Conservation (phyloP, 2,329 filamentous ascomycete species). For the Calonectria hawksworthii region DNA sequence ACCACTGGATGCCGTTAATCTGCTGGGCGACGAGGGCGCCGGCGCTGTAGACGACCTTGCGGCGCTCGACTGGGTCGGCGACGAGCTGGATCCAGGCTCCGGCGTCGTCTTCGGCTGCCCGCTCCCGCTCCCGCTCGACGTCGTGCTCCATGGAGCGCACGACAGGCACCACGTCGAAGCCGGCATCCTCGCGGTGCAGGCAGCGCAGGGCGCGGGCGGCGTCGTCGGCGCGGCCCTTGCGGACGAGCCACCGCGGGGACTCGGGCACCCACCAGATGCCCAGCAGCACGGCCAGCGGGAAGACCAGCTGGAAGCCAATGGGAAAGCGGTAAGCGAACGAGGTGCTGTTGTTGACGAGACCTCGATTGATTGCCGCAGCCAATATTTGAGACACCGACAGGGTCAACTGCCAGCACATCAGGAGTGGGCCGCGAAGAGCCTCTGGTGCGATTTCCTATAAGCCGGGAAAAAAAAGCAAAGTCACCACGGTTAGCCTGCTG, state of each 20-base stretch:
- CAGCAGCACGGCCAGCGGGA: constrained; percentile 39
- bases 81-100: constrained; percentile 57
- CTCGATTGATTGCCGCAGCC: constrained; percentile 51
- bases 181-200: constrained; percentile 57
- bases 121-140: constrained; percentile 53
- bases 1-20: constrained; percentile 64
- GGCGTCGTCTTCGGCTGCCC: constrained; percentile 40
- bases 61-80: constrained; percentile 59
- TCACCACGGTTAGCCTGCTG: background rate
- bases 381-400: constrained; percentile 54
- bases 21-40: constrained; percentile 62
- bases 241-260: constrained; percentile 50
- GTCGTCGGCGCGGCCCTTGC: constrained; percentile 56
- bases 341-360: constrained; percentile 45
- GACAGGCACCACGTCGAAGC: constrained; percentile 53
- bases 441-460: constrained; percentile 48
- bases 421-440: constrained; percentile 49
- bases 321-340: constrained; percentile 51
- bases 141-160: constrained; percentile 59
- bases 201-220: constrained; percentile 55
- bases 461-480: constrained; percentile 6
- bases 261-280: constrained; percentile 45
- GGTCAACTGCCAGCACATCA: constrained; percentile 58
- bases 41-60: constrained; percentile 60
- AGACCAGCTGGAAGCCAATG: constrained; percentile 49